Conservation (phyloP, 1,139 yeast genomes). For the Lodderomyces theae region DNA sequence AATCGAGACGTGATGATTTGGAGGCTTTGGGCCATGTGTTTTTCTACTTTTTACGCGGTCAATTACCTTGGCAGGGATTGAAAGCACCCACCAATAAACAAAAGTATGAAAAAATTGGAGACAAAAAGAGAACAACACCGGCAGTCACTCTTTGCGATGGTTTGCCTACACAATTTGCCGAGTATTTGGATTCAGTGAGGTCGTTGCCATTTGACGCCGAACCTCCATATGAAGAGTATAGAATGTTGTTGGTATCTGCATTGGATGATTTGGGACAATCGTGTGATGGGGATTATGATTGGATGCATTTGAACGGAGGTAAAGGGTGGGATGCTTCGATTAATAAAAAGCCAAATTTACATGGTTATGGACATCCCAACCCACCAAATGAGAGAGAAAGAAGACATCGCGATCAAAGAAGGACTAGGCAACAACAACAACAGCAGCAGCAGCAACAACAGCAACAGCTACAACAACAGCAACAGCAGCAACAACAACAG, state of each 20-base stretch:
- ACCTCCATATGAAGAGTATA: conserved; percentile 87
- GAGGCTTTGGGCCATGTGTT: conserved; percentile 96
- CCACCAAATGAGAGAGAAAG: conserved; percentile 55
- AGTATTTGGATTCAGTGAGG: conserved; percentile 81
- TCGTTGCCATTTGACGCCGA: conserved; percentile 85
- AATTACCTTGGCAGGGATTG: conserved; percentile 97
- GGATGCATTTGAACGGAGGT: conserved; percentile 92
- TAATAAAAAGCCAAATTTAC: conserved; percentile 84
- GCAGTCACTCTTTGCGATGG: conserved; percentile 77
- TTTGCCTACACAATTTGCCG: conserved; percentile 83
- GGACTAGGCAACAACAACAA: conserved; percentile 37
- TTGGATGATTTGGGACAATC: conserved; percentile 67
- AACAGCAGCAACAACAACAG: conserved; percentile 27
- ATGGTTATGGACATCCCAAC: conserved; percentile 77
- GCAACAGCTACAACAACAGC: conserved; percentile 22
- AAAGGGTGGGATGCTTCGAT: conserved; percentile 86
- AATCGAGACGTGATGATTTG: conserved; percentile 90
- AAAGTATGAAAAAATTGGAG: conserved; percentile 95
- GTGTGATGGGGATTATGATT: conserved; percentile 87
- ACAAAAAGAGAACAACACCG: conserved; percentile 84
- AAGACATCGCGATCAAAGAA: conserved; percentile 47
- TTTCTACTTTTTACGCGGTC: conserved; percentile 89
- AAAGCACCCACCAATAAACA: conserved; percentile 98
- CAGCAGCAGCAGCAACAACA: conserved; percentile 23
- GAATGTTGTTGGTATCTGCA: conserved; percentile 72